A percentile compares a stretch with the other conserved stretches of the same genome.
Evolutionary conservation across 345 rosid genomes (phyloP).

Genomic region (Cochlearia excelsa): DNA sequence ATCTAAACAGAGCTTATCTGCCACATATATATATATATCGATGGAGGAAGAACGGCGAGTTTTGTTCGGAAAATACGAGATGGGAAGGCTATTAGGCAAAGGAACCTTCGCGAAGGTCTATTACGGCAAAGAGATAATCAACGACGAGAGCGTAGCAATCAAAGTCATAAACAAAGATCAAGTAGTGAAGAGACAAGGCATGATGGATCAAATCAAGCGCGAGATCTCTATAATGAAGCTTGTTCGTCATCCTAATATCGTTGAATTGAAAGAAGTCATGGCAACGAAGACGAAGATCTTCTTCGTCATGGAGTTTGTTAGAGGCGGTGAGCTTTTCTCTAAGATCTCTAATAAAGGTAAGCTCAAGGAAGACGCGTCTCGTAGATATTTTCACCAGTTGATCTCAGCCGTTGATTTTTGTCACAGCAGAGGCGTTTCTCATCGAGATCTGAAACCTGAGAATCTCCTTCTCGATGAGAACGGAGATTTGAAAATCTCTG

Average conservation of each 20-base stretch:
- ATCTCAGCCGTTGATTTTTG: conserved; percentile 77
- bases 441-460: conserved; percentile 84
- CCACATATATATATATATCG: not conserved
- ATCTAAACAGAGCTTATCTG: too few relatives aligned
- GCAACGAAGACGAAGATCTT: conserved; percentile 68
- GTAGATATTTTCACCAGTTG: conserved; percentile 69
- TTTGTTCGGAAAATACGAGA: conserved; percentile 64
- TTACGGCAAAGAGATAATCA: conserved; percentile 43
- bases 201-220: conserved; percentile 74
- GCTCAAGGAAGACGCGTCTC: conserved; percentile 50
- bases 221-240: conserved; percentile 79
- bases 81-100: conserved; percentile 70
- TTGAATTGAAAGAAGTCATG: conserved; percentile 69
- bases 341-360: conserved; percentile 59
- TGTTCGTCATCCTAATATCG: conserved; percentile 70
- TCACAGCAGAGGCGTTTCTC: conserved; percentile 80
- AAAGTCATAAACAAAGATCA: conserved; percentile 62
- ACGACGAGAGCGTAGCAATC: conserved; percentile 57
- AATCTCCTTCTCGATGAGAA: conserved; percentile 69
- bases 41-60: conserved; percentile 59
- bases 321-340: conserved; percentile 74
- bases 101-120: conserved; percentile 89
- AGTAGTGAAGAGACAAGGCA: conserved; percentile 40
- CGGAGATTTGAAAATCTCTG: conserved; percentile 69
- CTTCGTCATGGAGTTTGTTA: conserved; percentile 79